phyloP scores from a whole-genome alignment of 2,329 filamentous ascomycete genomes.

The Hymenoscyphus occultus region DNA sequence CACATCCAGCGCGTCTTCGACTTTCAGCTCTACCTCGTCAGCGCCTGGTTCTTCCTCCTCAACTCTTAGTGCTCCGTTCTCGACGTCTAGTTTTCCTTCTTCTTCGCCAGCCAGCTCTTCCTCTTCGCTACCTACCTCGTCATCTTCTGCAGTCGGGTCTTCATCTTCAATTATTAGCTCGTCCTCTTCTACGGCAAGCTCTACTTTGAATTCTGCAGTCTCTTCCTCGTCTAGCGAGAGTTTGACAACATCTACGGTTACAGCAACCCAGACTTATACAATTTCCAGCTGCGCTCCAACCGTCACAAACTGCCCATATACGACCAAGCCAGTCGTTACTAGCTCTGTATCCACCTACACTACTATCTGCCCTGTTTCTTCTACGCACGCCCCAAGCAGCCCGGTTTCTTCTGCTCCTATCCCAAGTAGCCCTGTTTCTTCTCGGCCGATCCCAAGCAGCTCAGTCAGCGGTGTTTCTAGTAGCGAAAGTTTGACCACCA shows the following conservation, averaged over 20 bases:
- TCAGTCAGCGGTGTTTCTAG: too few relatives aligned
- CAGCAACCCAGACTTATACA: background rate
- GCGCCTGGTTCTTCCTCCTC: background rate
- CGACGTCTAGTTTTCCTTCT: too few relatives aligned
- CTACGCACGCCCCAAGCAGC: too few relatives aligned
- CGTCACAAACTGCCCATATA: constrained; percentile 4
- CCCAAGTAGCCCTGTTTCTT: background rate
- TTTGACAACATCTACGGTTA: background rate
- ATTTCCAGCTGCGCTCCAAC: constrained; percentile 4
- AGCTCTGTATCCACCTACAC: constrained; percentile 1
- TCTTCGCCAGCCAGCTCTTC: too few relatives aligned
- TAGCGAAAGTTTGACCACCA: background rate
- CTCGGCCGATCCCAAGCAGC: too few relatives aligned
- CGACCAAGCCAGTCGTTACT: background rate
- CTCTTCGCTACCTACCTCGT: background rate
- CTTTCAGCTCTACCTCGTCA: background rate
- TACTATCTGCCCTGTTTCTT: background rate
- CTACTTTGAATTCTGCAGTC: too few relatives aligned
- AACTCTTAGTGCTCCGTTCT: background rate
- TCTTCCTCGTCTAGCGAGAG: background rate
- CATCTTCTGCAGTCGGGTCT: background rate
- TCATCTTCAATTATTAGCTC: background rate
- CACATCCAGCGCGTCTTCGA: background rate
- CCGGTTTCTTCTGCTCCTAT: too few relatives aligned
- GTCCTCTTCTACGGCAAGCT: background rate